A percentile compares a stretch with the other conserved stretches of the same genome.
These are phyloP conservation scores for Tulasnella calospora DNA, from an alignment of 768 basidiomycete species.

Conservation along the genomic window DNA sequence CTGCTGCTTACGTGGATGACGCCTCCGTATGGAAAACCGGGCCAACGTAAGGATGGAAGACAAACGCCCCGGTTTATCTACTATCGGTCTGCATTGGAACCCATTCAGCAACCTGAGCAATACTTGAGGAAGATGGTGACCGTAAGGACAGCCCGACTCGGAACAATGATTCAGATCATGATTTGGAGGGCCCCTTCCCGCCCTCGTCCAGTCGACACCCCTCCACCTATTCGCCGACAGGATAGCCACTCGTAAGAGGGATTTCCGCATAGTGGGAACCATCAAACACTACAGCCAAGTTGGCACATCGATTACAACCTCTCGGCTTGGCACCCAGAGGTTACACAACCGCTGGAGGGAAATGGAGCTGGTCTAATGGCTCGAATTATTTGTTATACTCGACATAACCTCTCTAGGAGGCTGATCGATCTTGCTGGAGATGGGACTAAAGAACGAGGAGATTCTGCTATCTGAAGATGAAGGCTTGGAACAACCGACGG, in stretches of 20 bases:
- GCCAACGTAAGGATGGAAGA: too few species aligned
- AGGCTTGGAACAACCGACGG: background rate
- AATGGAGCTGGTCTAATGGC: background rate
- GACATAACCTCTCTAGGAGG: background rate
- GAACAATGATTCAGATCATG: too few species aligned
- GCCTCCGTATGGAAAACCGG: too few species aligned
- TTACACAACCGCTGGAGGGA: background rate
- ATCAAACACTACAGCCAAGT: slow-evolving; percentile 2
- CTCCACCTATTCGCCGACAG: too few species aligned
- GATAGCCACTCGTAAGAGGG: background rate
- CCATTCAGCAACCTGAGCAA: too few species aligned
- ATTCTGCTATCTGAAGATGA: background rate
- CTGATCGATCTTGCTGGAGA: background rate
- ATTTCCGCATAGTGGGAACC: background rate
- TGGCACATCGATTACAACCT: background rate
- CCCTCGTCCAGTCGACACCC: too few species aligned
- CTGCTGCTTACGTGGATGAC: too few species aligned
- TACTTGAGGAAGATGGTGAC: too few species aligned
- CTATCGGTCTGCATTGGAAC: too few species aligned
- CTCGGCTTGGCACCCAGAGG: background rate
- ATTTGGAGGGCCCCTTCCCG: too few species aligned
- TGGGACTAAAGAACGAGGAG: slow-evolving; percentile 10
- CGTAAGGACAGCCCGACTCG: too few species aligned
- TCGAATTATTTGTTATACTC: background rate
- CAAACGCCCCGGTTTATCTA: too few species aligned